These are phyloP conservation scores for Venturia pyrina DNA, from an alignment of 2,329 filamentous ascomycete species.

Conservation along the genomic window DNA sequence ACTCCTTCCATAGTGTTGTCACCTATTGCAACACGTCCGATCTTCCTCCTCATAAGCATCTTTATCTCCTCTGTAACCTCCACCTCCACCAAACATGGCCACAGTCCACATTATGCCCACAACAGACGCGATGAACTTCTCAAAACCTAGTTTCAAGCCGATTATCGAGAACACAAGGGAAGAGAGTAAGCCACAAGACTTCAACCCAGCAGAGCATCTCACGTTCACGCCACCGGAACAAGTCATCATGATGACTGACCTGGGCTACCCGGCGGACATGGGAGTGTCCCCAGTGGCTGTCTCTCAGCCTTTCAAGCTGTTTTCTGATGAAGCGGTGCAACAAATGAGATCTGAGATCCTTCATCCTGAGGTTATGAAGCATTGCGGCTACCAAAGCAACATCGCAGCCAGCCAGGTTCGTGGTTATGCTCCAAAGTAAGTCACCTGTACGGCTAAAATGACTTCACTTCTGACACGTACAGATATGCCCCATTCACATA, in stretches of 20 bases:
- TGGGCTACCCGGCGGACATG: conserved; percentile 43
- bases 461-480: conserved; percentile 2
- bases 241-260: conserved; percentile 50
- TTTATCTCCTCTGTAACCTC: neutral
- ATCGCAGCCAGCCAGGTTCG: conserved; percentile 46
- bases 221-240: conserved; percentile 41
- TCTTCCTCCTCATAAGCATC: neutral
- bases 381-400: conserved; percentile 50
- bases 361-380: conserved; percentile 41
- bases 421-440: conserved; percentile 47
- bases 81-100: conserved; percentile 8
- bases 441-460: conserved; percentile 14
- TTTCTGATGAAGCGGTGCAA: conserved; percentile 50
- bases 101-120: conserved; percentile 11
- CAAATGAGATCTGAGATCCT: conserved; percentile 55
- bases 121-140: conserved; percentile 15
- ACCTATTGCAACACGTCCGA: neutral
- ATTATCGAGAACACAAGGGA: conserved; percentile 21
- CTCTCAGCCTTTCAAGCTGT: conserved; percentile 55
- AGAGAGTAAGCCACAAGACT: conserved; percentile 23
- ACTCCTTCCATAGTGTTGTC: neutral
- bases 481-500: conserved; percentile 57
- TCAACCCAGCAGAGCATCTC: conserved; percentile 48
- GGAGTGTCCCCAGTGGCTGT: conserved; percentile 55
- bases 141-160: conserved; percentile 21